A percentile compares a stretch with the other conserved stretches of the same genome.
phyloP scores from a whole-genome alignment of 2,329 filamentous ascomycete species.

The Davidsoniella eucalypti region DNA sequence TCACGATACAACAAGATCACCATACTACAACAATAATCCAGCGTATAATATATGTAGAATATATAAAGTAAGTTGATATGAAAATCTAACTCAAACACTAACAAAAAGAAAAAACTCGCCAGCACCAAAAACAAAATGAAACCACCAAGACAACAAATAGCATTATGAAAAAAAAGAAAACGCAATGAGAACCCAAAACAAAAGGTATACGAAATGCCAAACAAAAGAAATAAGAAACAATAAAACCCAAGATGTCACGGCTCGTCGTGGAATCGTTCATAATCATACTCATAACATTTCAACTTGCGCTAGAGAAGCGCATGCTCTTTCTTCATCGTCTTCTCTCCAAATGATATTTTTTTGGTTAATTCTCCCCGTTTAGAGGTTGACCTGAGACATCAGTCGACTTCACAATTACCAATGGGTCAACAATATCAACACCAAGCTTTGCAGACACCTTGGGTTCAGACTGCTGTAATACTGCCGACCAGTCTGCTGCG shows the following conservation, averaged over 20 bases:
- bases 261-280: background rate
- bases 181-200: background rate
- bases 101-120: background rate
- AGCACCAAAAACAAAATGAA: background rate
- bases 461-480: conserved; percentile 27
- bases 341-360: background rate
- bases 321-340: background rate
- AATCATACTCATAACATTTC: background rate
- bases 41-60: background rate
- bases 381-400: conserved; percentile 23
- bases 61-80: background rate
- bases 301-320: background rate
- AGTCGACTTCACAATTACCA: conserved; percentile 22
- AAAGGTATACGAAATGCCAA: conserved; percentile 3
- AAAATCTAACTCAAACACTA: background rate
- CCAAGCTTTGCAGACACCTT: conserved; percentile 23
- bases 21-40: no score
- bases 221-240: background rate
- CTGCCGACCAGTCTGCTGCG: conserved; percentile 61
- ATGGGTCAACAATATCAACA: conserved; percentile 23
- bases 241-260: background rate
- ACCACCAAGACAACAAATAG: background rate
- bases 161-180: background rate
- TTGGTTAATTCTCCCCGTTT: conserved; percentile 11
- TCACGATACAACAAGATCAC: no score